Percentiles rank a stretch among this genome's conserved stretches.
Conservation (phyloP, 2,329 filamentous ascomycete species). For the Ambrosiella beaveri region DNA sequence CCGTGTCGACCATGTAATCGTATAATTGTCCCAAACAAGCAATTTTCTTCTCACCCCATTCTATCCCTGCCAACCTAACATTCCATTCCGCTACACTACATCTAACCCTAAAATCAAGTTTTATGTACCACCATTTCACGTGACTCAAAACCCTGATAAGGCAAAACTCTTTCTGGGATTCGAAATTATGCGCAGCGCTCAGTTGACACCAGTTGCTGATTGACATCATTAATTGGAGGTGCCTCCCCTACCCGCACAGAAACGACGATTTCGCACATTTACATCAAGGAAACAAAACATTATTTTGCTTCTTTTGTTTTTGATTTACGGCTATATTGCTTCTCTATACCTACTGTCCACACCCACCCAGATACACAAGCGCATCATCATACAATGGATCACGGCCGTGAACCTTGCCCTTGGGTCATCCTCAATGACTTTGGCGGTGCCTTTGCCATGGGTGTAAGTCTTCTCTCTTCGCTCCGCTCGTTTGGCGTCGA, state of each 20-base stretch:
- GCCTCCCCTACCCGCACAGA: not conserved
- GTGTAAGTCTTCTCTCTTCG: conserved; percentile 38
- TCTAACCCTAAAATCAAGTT: not conserved
- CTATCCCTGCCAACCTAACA: not conserved
- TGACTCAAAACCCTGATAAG: not conserved
- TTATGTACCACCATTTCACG: not conserved
- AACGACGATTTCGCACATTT: not conserved
- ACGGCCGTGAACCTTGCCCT: conserved; percentile 89
- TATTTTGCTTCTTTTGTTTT: not conserved
- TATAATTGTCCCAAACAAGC: no score
- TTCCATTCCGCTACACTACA: not conserved
- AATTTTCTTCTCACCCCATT: not conserved
- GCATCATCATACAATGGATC: conserved; percentile 49
- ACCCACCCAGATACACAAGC: not conserved
- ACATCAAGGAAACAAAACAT: not conserved
- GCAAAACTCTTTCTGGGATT: not conserved
- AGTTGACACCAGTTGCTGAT: not conserved
- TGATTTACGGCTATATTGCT: not conserved
- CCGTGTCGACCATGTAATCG: no score
- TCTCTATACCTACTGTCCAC: not conserved
- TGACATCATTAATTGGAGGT: not conserved
- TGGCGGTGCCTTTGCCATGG: conserved; percentile 92
- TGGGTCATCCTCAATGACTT: conserved; percentile 96
- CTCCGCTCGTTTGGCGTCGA: not conserved
- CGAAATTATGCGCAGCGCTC: not conserved